Evolutionary conservation across 106 monocot species (phyloP).

Genomic region (Amphibolis antarctica): DNA sequence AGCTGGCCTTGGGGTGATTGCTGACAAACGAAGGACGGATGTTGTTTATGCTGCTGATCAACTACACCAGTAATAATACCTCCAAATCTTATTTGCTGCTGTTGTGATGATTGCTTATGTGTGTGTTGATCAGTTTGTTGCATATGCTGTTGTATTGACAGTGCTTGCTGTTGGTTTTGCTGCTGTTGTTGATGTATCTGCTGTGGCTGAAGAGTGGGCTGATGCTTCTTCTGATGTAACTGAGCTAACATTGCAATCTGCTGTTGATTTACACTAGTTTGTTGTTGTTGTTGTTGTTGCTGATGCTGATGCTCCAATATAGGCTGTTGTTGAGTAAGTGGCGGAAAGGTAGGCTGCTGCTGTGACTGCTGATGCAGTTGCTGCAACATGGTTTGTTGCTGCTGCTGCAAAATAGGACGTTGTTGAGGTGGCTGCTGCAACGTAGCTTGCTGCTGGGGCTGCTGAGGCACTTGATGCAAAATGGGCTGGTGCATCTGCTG

Average conservation of each 20-base stretch:
- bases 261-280: constrained; percentile 9
- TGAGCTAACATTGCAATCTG: constrained; percentile 2
- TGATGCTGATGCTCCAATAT: constrained; percentile 1
- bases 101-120: constrained; percentile 6
- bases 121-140: background rate
- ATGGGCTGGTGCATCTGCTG: constrained; percentile 18
- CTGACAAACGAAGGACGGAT: constrained; percentile 13
- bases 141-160: background rate
- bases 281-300: constrained; percentile 18
- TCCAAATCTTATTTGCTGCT: constrained; percentile 17
- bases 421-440: background rate
- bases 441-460: background rate
- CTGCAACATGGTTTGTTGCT: constrained; percentile 16
- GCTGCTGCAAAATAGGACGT: background rate
- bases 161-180: constrained; percentile 8
- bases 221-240: constrained; percentile 5
- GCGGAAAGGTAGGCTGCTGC: background rate
- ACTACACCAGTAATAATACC: constrained; percentile 4
- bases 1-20: constrained; percentile 20
- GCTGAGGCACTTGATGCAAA: constrained; percentile 14
- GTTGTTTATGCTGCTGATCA: constrained; percentile 32
- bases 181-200: constrained; percentile 15
- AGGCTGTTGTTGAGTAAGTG: background rate
- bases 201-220: background rate
- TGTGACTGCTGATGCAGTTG: constrained; percentile 14